phyloP scores from a whole-genome alignment of 2,329 filamentous ascomycete species.

The Aureobasidium musti region DNA sequence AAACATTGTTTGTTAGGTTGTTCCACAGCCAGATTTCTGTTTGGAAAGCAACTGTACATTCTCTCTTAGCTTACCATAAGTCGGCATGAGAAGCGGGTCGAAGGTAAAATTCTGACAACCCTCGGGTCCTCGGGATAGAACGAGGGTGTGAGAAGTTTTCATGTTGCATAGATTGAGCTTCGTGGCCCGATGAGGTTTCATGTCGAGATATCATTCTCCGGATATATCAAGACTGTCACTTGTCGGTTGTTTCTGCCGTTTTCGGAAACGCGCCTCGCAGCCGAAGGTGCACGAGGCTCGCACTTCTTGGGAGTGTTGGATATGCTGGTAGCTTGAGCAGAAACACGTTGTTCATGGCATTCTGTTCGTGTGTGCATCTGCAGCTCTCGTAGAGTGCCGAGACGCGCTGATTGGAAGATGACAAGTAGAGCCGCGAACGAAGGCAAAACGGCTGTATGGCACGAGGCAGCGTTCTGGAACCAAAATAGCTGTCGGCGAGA shows the following conservation, averaged over 20 bases:
- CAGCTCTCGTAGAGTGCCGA: neutral
- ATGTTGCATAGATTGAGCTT: neutral
- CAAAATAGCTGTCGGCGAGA: neutral
- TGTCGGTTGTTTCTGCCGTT: slow-evolving; percentile 15
- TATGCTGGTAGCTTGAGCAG: neutral
- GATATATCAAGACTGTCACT: neutral
- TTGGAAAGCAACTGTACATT: neutral
- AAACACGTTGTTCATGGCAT: neutral
- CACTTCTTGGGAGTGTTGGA: no score
- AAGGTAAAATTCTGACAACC: no score
- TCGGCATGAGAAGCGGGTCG: no score
- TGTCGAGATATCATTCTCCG: neutral
- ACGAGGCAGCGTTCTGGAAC: neutral
- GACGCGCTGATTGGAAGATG: neutral
- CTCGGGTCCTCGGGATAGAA: no score
- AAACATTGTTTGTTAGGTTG: no score
- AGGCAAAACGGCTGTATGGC: neutral
- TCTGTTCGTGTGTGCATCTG: neutral
- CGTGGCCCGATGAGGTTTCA: neutral
- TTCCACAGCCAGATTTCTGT: no score
- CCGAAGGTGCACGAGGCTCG: neutral
- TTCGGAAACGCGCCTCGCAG: neutral
- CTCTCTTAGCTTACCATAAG: no score
- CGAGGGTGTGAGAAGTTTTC: neutral
- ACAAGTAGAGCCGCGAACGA: neutral